Percentiles rank a stretch among this genome's conserved stretches.
phyloP scores from a whole-genome alignment of 495 filamentous ascomycete species.

The Hypoxylon intermedium region DNA sequence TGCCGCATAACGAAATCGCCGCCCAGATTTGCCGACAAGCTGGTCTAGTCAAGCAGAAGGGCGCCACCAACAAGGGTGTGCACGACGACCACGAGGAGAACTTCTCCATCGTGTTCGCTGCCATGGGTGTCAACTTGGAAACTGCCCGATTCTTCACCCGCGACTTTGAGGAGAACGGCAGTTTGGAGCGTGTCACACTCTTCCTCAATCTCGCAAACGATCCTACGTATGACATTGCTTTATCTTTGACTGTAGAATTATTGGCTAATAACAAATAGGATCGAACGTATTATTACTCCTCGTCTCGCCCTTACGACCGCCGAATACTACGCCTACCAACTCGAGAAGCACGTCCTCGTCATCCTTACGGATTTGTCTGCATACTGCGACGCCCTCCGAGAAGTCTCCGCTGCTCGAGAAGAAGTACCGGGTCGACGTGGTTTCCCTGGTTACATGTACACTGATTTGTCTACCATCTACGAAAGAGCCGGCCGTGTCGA shows the following conservation, averaged over 20 bases:
- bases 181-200: constrained; percentile 93
- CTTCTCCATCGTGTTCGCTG: constrained; percentile 98
- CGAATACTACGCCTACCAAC: constrained; percentile 99
- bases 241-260: background rate
- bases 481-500: constrained; percentile 98
- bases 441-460: constrained; percentile 99
- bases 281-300: constrained; percentile 99
- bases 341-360: constrained; percentile 99
- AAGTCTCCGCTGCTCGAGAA: constrained; percentile 96
- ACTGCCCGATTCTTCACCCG: constrained; percentile 97
- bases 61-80: constrained; percentile 82
- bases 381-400: constrained; percentile 98
- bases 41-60: constrained; percentile 82
- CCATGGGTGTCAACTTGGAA: constrained; percentile 99
- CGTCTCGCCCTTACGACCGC: constrained; percentile 97
- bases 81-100: constrained; percentile 98
- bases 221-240: constrained; percentile 74
- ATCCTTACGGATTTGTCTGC: constrained; percentile 98
- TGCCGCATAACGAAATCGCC: constrained; percentile 98
- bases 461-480: constrained; percentile 99
- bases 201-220: constrained; percentile 99
- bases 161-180: constrained; percentile 99
- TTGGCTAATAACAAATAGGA: constrained; percentile 61
- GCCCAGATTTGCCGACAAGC: constrained; percentile 98
- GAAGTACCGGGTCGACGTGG: constrained; percentile 99